Base-by-base conservation (phyloP, 1,284 basidiomycete genomes). In the Wolfiporia cocos region DNA sequence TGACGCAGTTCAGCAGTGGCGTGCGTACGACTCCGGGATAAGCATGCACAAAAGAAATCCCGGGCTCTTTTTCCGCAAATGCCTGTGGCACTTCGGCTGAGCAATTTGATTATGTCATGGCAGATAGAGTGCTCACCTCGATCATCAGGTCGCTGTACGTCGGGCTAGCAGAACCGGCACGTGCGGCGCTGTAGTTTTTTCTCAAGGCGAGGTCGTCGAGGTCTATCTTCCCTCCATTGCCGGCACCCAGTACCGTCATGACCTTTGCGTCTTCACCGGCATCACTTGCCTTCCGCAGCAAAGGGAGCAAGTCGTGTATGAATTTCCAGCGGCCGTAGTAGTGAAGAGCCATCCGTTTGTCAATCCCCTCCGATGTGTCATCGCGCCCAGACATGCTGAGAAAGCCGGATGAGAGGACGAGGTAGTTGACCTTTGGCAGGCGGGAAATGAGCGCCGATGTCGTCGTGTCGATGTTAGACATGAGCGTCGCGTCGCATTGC, bases 71-170 rank as follows among this genome's bases (percentile, higher is more conserved):
- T 23, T 52, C 49, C 4, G 57, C 52, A 24, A 62, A 60, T 10
- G 53, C 47, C 59, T 64, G 34, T 7, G 23, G 6, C 18, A 5
- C 15, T 21, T 22, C 26, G 3, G 18, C 7, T 34, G 26, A 17
- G 35, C 33, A 31, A 12, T n/a, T 17, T 21, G 4, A 17, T 22
- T 2, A 6, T 22, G 24, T 10, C 23, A 14, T 17, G 22, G n/a
- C n/a, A n/a, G n/a, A n/a, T n/a, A 24, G 20, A n/a, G 43, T 49
- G 28, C 47, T 21, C 30, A 65, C 65, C 52, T 64, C 54, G 22
- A 68, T 51, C 55, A 61, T 58, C 32, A 59, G 34, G 41, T 68
- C 63, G 36, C 55, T 65, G 48, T 63, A 64, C 0, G 63, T 58
- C 6, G 54, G 47, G 5, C 49, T 52, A 1, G 52, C 42, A 19